Base-by-base conservation (phyloP, 148 eudicot species). In the Amaranthus cruentus region DNA sequence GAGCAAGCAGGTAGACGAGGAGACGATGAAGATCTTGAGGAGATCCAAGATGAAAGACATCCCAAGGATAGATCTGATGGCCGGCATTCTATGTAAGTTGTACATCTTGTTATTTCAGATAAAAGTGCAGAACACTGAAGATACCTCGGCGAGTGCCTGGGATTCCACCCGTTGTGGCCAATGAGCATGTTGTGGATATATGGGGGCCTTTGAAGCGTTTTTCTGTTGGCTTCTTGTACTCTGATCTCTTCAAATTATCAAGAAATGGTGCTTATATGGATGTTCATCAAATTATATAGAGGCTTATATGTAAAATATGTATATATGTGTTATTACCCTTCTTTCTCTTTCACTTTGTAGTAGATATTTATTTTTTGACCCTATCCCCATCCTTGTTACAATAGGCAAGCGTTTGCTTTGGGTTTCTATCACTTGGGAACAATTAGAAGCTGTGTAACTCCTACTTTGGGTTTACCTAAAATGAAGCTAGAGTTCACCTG, bases 1-100 rank as follows among this genome's bases (percentile, higher is more conserved):
- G 97, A 90, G 78, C 97, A 90, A 71, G 97, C 99, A 3, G 99
- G 99, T 69, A 87, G 85, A 79, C 90, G 83, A 74, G 97, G 92
- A 13, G 99, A 92, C 0, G 96, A 92, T 15, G 97, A 92, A 51
- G 97, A 92, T 47, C 84, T 92, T 4, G 96, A 92, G 78, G 99
- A 96, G 80, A 88, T 96, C 69, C 99, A 89, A 87, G 99, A 96
- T 9, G 94, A 96, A 77, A 81, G 91, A 18, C 62, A 87, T 47
- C 63, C 77, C 81, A 12, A 89, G 76, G 90, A 91, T 13, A 85
- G 74, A 71, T 28, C 85, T 6, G 93, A 95, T 75, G 80, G 84
- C 55, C 97, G 97, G 9, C 90, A 86, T 78, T 92, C 97, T 50
- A 77, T 87, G 94, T 93, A 77, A 74, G 70, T 52, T 4, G 54